A percentile compares a stretch with the other conserved stretches of the same genome.
Evolutionary conservation across 306 rosid species (phyloP).

Genomic region (Fagus sylvatica): DNA sequence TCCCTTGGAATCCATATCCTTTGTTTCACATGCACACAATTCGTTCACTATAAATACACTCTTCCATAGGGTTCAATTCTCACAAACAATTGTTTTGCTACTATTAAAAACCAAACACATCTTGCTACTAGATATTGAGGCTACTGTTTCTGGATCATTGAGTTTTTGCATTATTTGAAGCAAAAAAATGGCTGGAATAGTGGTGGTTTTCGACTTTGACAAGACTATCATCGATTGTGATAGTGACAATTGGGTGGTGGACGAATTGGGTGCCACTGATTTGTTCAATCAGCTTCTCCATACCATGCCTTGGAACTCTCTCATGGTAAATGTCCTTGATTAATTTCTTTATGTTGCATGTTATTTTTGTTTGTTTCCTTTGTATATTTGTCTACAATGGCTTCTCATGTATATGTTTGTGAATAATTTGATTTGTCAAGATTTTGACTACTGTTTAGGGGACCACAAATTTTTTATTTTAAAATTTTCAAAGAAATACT

Average conservation of each 20-base stretch:
- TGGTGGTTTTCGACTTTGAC: slow-evolving; percentile 79
- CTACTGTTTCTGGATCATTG: slow-evolving; percentile 1
- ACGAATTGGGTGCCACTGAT: slow-evolving; percentile 63
- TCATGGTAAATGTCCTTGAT: slow-evolving; percentile 52
- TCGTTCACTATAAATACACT: slow-evolving; percentile 45
- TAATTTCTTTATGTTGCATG: neutral
- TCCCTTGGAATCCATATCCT: slow-evolving; percentile 39
- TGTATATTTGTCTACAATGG: no score
- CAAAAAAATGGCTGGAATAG: slow-evolving; percentile 42
- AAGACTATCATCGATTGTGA: slow-evolving; percentile 77
- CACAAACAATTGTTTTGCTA: slow-evolving; percentile 19
- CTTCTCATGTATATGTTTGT: no score
- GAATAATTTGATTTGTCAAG: no score
- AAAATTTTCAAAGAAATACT: neutral
- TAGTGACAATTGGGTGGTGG: slow-evolving; percentile 80
- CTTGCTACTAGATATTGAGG: no score
- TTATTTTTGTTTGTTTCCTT: neutral
- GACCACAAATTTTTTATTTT: no score
- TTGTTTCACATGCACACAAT: neutral
- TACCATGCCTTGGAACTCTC: slow-evolving; percentile 87
- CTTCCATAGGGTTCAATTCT: neutral
- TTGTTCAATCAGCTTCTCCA: slow-evolving; percentile 67
- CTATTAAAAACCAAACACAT: neutral
- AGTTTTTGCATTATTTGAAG: neutral
- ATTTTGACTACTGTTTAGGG: no score